Percentiles rank a stretch among this genome's conserved stretches.
Evolutionary conservation across 2,329 filamentous ascomycete species (phyloP).

Genomic region (Sphaerulina musiva): DNA sequence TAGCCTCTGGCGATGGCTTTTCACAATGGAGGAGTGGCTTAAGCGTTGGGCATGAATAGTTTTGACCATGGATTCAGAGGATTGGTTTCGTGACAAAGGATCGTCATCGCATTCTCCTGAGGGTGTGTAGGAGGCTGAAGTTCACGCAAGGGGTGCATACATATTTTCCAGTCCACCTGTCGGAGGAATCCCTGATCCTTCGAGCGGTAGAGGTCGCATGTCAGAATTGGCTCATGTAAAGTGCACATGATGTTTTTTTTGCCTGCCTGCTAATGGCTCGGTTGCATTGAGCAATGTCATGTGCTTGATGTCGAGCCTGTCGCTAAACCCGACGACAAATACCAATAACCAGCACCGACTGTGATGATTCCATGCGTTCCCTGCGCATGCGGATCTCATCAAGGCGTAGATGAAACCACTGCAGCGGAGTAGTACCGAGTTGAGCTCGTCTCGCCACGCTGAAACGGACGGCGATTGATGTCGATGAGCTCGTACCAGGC

Average conservation of each 20-base stretch:
- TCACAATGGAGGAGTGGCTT: not conserved
- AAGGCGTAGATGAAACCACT: not conserved
- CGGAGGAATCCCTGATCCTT: no score
- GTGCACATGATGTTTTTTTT: no score
- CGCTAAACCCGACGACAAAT: no score
- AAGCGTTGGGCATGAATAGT: no score
- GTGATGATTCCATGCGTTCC: not conserved
- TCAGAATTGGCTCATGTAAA: no score
- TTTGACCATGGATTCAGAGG: not conserved
- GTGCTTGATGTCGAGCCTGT: no score
- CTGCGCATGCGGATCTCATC: no score
- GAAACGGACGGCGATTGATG: constrained; percentile 1
- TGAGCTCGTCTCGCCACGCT: not conserved
- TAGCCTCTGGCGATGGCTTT: not conserved
- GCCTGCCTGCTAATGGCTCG: no score
- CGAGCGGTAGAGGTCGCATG: no score
- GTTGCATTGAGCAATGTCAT: no score
- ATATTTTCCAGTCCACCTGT: no score
- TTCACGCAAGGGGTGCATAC: not conserved
- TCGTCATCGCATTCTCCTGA: not conserved
- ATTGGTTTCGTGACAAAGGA: not conserved
- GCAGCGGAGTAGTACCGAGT: not conserved
- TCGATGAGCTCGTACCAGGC: not conserved
- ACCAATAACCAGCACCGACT: no score
- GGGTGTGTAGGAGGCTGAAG: not conserved